Evolutionary conservation across 805 yeast species (phyloP).

Genomic region (Candida insectorum): DNA sequence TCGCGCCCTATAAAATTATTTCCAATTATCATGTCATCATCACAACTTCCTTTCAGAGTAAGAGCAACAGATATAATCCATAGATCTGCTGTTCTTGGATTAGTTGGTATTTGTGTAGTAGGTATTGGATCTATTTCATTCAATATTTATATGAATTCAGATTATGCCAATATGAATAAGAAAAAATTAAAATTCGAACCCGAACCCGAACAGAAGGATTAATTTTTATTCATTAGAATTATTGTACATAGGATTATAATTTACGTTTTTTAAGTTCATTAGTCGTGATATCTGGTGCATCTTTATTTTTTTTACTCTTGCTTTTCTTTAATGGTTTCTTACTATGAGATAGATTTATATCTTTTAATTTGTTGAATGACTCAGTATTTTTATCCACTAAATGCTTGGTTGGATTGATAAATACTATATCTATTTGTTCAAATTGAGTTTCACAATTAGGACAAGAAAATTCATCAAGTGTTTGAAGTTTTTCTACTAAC

Average conservation of each 20-base stretch:
- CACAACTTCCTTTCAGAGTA: conserved; percentile 38
- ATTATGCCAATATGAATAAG: conserved; percentile 39
- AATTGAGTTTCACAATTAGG: conserved; percentile 28
- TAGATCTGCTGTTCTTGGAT: conserved; percentile 39
- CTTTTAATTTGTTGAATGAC: conserved; percentile 4
- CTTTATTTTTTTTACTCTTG: conserved; percentile 2
- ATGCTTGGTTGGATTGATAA: conserved; percentile 21
- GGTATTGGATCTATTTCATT: conserved; percentile 38
- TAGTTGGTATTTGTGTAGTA: conserved; percentile 39
- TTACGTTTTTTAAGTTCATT: conserved; percentile 1
- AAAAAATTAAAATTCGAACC: conserved; percentile 34
- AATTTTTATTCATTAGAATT: not conserved
- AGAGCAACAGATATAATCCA: conserved; percentile 44
- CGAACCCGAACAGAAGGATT: conserved; percentile 4
- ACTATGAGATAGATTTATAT: conserved; percentile 20
- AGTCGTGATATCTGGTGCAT: not conserved
- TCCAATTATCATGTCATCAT: conserved; percentile 14
- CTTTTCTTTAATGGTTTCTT: conserved; percentile 9
- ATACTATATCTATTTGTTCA: conserved; percentile 27
- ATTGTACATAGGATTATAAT: conserved; percentile 6
- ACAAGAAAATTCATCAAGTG: conserved; percentile 17
- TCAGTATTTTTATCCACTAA: conserved; percentile 1
- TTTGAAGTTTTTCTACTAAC: conserved; percentile 16
- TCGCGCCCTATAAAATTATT: not conserved
- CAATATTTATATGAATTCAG: conserved; percentile 43